Base-by-base conservation (phyloP, 345 rosid genomes). In the Adansonia digitata region DNA sequence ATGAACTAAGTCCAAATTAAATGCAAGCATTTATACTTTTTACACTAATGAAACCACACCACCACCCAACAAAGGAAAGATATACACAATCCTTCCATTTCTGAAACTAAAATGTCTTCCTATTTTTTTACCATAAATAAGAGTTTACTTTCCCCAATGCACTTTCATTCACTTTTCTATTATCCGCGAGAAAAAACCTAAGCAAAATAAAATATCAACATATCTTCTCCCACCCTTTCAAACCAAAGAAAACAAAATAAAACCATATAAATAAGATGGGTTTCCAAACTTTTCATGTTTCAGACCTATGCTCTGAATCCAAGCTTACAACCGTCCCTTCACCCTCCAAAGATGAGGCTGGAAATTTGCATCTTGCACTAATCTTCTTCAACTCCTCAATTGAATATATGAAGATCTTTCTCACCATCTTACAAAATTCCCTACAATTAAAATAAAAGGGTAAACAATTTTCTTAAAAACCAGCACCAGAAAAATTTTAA, bases 401-500 rank as follows among this genome's bases (percentile, higher is more conserved):
- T 15, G 91, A 77, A 75, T 77, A 85, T 70, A 90, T 88, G 73
- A 79, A 79, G 49, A 90, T 82, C 84, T 88, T 90, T 84, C 71
- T 86, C 15, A 85, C 95, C 92, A 90, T 81, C 81, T 83, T 87
- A 81, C 96, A 89, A 75, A 91, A 91, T 77, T 89, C 96, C 80
- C 95, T 91, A 83, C 83, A 78, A 43, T 60, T 29, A 39, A 70
- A 5, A 22, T 37, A 68, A 55, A 55, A 13, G 40, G 31, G 63
- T 14, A 2, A 27, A 60, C 26, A 35, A 39, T 43, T 62, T 12
- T 6, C 13, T 2, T 49, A 37, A 35, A 64, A 34, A 72, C 55
- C 20, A 59, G 42, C n/a, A 29, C 9, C 24, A 13, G n/a, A 11
- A 51, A 71, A 27, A 17, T 37, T 57, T 1, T 14, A 11, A 43